Base-by-base conservation (phyloP, 2,329 filamentous ascomycete genomes). In the Aureobasidium leucospermi region DNA sequence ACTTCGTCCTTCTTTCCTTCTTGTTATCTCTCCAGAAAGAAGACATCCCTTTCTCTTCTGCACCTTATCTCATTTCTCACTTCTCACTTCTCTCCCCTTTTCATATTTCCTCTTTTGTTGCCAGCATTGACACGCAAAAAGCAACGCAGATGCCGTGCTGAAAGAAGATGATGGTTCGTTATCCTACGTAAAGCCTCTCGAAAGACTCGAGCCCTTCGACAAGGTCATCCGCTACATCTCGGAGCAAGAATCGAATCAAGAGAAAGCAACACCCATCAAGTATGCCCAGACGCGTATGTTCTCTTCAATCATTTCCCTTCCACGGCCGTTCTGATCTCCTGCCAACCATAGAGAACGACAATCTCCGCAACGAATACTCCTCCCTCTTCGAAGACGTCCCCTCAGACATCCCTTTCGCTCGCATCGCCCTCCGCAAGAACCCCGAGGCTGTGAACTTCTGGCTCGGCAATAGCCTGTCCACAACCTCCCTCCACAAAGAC, bases 391-490 rank as follows among this genome's bases (percentile, higher is more conserved):
- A 75, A 0, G 81, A 89, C 64, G 82, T 90, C 0, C 85, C 84
- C 10, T 71, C 71, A 2, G 19, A 36, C 10, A 84, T 93, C 48
- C 80, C 86, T 1, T 94, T 88, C 70, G 89, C 88, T 0, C 81
- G 85, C 31, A 85, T 90, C 62, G 88, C 88, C 0, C 81, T 93
- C 0, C 76, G 81, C 41, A 77, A 80, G 51, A 68, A 74, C 0
- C 87, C 89, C 0, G 89, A 94, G 63, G 89, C 89, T 13, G 81
- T 90, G 62, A 94, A 94, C 69, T 79, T 94, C 67, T 93, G 89
- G 89, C 84, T 94, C 52, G 89, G 89, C 58, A 88, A 89, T 73
- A 83, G 83, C 1, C 78, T 77, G 39, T 88, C 85, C 29, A 78
- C 82, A 1, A 92, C 89, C 0, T 85, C 87, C 0, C 71, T 92